Evolutionary conservation across 768 basidiomycete species (phyloP).

Genomic region (Suillus cothurnatus): DNA sequence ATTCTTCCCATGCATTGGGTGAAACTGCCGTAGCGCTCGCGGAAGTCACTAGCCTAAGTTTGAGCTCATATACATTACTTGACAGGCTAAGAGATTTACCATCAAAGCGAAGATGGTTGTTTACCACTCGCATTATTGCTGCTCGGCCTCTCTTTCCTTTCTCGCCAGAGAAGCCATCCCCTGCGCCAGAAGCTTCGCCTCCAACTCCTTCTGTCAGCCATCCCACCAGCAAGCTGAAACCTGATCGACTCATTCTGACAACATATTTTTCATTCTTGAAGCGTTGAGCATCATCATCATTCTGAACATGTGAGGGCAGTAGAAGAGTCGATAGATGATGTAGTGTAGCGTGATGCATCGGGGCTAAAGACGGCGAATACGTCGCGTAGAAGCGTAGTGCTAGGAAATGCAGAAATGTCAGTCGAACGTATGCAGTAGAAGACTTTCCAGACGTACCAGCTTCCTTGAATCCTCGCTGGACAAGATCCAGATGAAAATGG

Average conservation of each 20-base stretch:
- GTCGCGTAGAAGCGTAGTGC: constrained; percentile 74
- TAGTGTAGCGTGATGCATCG: constrained; percentile 67
- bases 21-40: constrained; percentile 66
- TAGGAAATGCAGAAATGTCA: constrained; percentile 32
- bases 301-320: constrained; percentile 81
- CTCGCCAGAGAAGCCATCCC: constrained; percentile 80
- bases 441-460: constrained; percentile 60
- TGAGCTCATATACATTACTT: constrained; percentile 8
- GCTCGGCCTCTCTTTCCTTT: constrained; percentile 84
- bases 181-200: constrained; percentile 79
- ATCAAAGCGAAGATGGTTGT: constrained; percentile 89
- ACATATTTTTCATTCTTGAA: constrained; percentile 91
- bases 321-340: constrained; percentile 81
- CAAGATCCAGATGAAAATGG: constrained; percentile 94
- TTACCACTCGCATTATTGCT: constrained; percentile 91
- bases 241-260: constrained; percentile 86
- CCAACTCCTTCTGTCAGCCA: constrained; percentile 95
- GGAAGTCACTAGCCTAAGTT: constrained; percentile 60
- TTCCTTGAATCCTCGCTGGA: constrained; percentile 87
- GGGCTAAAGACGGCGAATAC: constrained; percentile 68
- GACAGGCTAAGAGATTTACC: constrained; percentile 48
- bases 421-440: constrained; percentile 5
- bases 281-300: constrained; percentile 79
- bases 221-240: constrained; percentile 88
- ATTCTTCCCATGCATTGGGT: constrained; percentile 78